Percentiles rank a stretch among this genome's conserved stretches.
phyloP scores from a whole-genome alignment of 176 grass and related monocot genomes.

The Lolium perenne region DNA sequence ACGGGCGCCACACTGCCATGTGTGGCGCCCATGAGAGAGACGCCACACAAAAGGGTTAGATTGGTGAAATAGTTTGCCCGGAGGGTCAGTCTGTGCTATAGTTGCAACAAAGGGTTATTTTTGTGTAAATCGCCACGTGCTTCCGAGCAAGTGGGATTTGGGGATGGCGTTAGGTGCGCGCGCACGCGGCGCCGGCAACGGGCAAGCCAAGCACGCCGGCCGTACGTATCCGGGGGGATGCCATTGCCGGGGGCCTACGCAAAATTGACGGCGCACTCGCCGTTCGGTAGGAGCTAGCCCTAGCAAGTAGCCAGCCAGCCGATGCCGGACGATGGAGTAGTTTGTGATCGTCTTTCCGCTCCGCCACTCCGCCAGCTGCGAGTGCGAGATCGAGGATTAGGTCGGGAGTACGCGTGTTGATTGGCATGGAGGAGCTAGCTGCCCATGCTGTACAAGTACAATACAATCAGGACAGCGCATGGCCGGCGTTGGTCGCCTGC shows the following conservation, averaged over 20 bases:
- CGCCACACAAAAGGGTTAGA: too few species aligned
- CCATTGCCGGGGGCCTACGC: neutral
- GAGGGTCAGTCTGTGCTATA: too few species aligned
- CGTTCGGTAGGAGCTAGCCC: slow-evolving; percentile 26
- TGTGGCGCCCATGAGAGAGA: too few species aligned
- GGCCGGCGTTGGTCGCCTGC: neutral
- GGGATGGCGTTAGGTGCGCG: neutral
- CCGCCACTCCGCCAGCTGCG: slow-evolving; percentile 38
- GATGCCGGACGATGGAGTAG: neutral
- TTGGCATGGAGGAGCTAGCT: neutral
- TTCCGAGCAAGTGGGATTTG: neutral
- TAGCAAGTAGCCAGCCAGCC: neutral
- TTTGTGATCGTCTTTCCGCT: neutral
- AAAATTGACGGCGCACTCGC: slow-evolving; percentile 42
- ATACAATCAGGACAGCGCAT: neutral
- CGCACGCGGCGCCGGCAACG: neutral
- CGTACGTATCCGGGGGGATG: slow-evolving; percentile 10
- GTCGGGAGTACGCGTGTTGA: neutral
- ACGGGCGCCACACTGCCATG: too few species aligned
- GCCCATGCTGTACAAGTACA: neutral
- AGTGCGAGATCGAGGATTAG: neutral
- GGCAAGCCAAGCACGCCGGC: neutral
- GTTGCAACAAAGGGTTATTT: too few species aligned
- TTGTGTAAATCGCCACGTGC: too few species aligned
- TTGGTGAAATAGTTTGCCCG: too few species aligned